Evolutionary conservation across 2,329 filamentous ascomycete species (phyloP).

Genomic region (Decorospora gaudefroyi): DNA sequence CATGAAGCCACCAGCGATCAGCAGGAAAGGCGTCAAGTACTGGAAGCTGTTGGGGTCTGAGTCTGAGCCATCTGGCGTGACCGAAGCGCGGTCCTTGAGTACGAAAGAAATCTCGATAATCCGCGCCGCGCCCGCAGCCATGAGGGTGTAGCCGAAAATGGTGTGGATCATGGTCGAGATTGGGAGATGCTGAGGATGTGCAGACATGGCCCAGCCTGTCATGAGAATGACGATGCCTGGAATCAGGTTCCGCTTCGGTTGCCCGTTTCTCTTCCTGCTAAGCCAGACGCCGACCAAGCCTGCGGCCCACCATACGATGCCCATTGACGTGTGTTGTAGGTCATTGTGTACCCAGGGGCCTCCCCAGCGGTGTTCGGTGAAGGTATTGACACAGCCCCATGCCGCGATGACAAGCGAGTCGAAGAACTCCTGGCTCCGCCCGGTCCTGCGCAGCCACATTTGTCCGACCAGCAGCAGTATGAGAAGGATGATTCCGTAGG

Average conservation of each 20-base stretch:
- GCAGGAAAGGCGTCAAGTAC: constrained; percentile 71
- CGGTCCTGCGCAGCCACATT: constrained; percentile 78
- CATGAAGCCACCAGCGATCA: constrained; percentile 90
- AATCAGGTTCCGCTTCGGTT: constrained; percentile 89
- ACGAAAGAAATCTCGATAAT: constrained; percentile 93
- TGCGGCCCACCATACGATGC: constrained; percentile 97
- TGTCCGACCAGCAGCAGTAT: constrained; percentile 88
- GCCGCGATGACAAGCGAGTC: constrained; percentile 87
- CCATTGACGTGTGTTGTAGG: constrained; percentile 98
- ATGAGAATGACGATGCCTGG: constrained; percentile 88
- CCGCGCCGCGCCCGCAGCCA: constrained; percentile 81
- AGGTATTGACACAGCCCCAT: constrained; percentile 98
- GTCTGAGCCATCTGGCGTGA: constrained; percentile 69
- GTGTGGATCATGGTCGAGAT: constrained; percentile 86
- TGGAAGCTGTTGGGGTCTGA: constrained; percentile 73
- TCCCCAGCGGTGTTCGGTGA: constrained; percentile 97
- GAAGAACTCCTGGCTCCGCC: constrained; percentile 94
- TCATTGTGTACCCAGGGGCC: constrained; percentile 87
- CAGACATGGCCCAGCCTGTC: constrained; percentile 95
- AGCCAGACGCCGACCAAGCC: constrained; percentile 92
- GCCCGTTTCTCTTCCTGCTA: constrained; percentile 78
- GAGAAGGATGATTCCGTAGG: constrained; percentile 84
- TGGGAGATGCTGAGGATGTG: constrained; percentile 81
- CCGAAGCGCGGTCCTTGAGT: constrained; percentile 69
- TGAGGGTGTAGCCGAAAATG: constrained; percentile 92